These are phyloP conservation scores for Polyporus tsugae DNA, from an alignment of 1,284 basidiomycete species.

Conservation along the genomic window DNA sequence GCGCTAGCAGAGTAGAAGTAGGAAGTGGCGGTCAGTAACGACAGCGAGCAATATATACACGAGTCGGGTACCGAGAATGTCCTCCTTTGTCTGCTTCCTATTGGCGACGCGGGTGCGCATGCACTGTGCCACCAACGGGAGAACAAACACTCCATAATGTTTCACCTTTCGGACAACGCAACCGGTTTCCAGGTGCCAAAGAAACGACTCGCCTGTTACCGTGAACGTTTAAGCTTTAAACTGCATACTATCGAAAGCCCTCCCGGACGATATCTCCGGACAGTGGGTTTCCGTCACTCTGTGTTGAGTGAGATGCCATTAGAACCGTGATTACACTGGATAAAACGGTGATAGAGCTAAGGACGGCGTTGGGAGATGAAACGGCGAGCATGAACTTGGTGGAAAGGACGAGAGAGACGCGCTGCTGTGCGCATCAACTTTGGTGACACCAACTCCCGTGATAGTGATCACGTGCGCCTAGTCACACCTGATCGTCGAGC, in stretches of 20 bases:
- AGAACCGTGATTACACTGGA: neutral
- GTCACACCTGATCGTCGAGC: constrained; percentile 1
- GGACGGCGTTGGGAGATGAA: neutral
- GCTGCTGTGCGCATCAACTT: too few relatives aligned
- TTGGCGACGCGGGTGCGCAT: neutral
- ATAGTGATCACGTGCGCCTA: neutral
- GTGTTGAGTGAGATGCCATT: neutral
- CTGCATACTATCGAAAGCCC: neutral
- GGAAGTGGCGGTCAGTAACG: neutral
- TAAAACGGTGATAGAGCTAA: neutral
- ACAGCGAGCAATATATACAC: neutral
- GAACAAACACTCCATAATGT: neutral
- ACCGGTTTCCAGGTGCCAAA: neutral
- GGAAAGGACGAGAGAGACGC: neutral
- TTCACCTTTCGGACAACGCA: neutral
- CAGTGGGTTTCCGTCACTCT: too few relatives aligned
- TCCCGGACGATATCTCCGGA: too few relatives aligned
- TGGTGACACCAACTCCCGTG: too few relatives aligned
- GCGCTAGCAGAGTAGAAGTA: neutral
- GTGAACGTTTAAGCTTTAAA: neutral
- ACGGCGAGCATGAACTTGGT: neutral
- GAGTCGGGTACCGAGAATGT: neutral
- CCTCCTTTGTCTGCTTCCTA: neutral
- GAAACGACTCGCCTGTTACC: neutral
- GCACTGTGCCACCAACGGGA: neutral